Evolutionary conservation across 805 yeast species (phyloP), one percentile per base, ranked within the genome.

Genomic region (Zygotorulaspora danielsina): DNA sequence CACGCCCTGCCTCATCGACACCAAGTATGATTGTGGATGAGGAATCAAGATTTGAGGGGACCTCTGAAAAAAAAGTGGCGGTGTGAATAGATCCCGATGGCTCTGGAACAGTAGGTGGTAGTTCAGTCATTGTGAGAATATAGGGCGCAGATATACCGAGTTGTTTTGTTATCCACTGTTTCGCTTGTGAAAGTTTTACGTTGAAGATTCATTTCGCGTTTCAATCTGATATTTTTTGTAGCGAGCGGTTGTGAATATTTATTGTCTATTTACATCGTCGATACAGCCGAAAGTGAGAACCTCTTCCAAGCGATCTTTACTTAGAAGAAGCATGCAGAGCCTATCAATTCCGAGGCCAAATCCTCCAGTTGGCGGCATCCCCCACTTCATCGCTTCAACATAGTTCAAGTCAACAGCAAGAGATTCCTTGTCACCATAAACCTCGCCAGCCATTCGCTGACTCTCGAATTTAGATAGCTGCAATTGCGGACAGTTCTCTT

Each of bases 1-100:
- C 99, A 49, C 99, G 72, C 1, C 99, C 99, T 0, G 99, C 99
- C 59, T 93, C 99, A 61, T 93, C 99, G 1, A 93, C 95, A 1
- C 99, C 99, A 8, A 93, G 63, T 3, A 69, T 61, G 1, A 80
- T 72, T 0, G 72, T 67, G 9, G 61, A 66, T 49, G 42, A 1
- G 68, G 64, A 28, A 54, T 54, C 9, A 39, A 22, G 13, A 76
- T 56, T 6, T 32, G 44, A 36, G 0, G 88, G 88, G 2, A 80
- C 62, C 0, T 61, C 65, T 0, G 84, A 70, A 29, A 60, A 64
- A 50, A 69, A 75, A 0, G 84, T 72, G 11, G 71, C 55, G 2
- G 84, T 53, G 38, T 61, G 65, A 2, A 57, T 20, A 1, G 57
- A 48, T 6, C 40, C 41, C 13, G 54, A 24, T 1, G 61, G 42